Evolutionary conservation across 306 rosid genomes (phyloP).

Genomic region (Cucurbita pepo): DNA sequence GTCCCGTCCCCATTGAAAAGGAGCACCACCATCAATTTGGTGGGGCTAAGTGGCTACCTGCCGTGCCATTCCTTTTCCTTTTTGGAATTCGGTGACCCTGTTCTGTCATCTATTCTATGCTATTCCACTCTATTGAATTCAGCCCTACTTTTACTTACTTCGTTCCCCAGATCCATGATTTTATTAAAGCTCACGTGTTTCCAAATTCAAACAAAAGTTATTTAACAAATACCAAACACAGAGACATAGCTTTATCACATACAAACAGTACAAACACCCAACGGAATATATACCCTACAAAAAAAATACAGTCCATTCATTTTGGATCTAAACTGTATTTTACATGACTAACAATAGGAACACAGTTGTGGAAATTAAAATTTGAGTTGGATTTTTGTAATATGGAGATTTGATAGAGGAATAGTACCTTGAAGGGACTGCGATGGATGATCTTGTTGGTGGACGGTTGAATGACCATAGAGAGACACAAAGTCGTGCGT

Average conservation of each 20-base stretch:
- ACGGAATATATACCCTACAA: not conserved
- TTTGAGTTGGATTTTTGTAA: not conserved
- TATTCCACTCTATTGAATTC: not conserved
- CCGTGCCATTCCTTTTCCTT: constrained; percentile 8
- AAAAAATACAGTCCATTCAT: not conserved
- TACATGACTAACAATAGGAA: not conserved
- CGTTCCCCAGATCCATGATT: constrained; percentile 59
- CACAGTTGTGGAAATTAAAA: not conserved
- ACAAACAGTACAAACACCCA: not conserved
- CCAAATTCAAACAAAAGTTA: not conserved
- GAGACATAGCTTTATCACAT: not conserved
- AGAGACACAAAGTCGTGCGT: constrained; percentile 92
- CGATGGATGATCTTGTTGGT: constrained; percentile 82
- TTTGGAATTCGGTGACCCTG: constrained; percentile 2
- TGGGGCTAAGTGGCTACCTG: constrained; percentile 28
- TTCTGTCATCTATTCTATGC: not conserved
- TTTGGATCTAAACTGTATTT: not conserved
- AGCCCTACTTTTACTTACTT: constrained; percentile 13
- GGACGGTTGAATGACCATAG: constrained; percentile 51
- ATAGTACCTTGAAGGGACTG: constrained; percentile 68
- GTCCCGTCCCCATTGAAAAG: constrained; percentile 14
- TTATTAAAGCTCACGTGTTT: constrained; percentile 53
- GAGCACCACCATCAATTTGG: constrained; percentile 16
- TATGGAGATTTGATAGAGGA: not conserved
- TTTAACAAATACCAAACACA: not conserved